A percentile compares a stretch with the other conserved stretches of the same genome.
These are phyloP conservation scores for Trichoderma gamsii DNA, from an alignment of 495 filamentous ascomycete genomes.

Conservation along the genomic window DNA sequence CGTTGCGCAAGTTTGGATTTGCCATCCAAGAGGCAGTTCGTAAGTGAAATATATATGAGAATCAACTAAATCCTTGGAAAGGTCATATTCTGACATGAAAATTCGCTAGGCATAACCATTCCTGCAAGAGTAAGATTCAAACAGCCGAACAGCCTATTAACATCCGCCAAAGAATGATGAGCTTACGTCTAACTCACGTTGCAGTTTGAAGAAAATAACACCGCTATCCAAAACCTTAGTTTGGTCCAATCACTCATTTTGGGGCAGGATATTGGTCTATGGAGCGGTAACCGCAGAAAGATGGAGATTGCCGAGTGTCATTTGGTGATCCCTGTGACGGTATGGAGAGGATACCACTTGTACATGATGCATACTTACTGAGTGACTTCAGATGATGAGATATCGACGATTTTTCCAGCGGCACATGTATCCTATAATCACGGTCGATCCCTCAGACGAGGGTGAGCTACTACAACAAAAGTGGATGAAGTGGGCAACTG, in stretches of 20 bases:
- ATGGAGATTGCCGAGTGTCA: constrained; percentile 64
- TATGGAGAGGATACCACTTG: constrained; percentile 18
- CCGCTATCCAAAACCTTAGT: constrained; percentile 45
- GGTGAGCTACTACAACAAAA: constrained; percentile 46
- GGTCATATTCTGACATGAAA: neutral
- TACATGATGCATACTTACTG: constrained; percentile 21
- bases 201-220: constrained; percentile 55
- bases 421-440: constrained; percentile 42
- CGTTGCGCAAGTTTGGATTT: constrained; percentile 56
- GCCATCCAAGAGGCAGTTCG: constrained; percentile 57
- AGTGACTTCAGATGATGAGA: constrained; percentile 39
- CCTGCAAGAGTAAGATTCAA: constrained; percentile 30
- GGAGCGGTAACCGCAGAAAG: constrained; percentile 61
- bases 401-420: constrained; percentile 37
- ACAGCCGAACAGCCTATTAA: neutral
- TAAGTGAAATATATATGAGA: constrained; percentile 18
- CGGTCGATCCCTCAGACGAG: constrained; percentile 39
- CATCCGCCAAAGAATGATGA: neutral
- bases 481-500: constrained; percentile 55
- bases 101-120: constrained; percentile 31
- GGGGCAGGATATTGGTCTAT: constrained; percentile 53
- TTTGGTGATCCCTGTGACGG: constrained; percentile 44
- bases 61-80: neutral
- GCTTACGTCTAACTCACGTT: neutral
- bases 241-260: constrained; percentile 51